Conservation (phyloP, 2,329 filamentous ascomycete genomes). For the Monosporascus sp. region DNA sequence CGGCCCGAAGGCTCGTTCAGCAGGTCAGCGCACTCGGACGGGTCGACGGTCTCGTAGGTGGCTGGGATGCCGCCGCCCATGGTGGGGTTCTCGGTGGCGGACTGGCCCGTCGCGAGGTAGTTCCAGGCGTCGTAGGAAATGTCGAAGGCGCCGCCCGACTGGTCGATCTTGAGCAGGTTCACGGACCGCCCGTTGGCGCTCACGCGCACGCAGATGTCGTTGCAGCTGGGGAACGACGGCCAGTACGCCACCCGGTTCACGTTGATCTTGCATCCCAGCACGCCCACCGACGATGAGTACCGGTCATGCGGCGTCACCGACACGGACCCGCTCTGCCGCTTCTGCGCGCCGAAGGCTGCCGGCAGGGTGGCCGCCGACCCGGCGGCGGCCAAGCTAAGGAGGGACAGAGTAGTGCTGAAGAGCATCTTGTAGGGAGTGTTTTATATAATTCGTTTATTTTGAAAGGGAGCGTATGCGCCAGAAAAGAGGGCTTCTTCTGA, state of each 20-base stretch:
- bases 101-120: slow-evolving; percentile 45
- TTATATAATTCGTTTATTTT: too few species aligned
- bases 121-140: slow-evolving; percentile 60
- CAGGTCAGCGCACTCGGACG: slow-evolving; percentile 42
- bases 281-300: slow-evolving; percentile 53
- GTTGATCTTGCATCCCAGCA: slow-evolving; percentile 57
- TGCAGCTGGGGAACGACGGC: slow-evolving; percentile 47
- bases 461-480: too few species aligned
- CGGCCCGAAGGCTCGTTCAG: slow-evolving; percentile 36
- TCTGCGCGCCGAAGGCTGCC: background rate
- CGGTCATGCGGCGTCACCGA: slow-evolving; percentile 49
- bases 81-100: slow-evolving; percentile 39
- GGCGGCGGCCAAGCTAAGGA: slow-evolving; percentile 1
- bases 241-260: slow-evolving; percentile 59
- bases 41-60: slow-evolving; percentile 38
- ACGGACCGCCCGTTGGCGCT: slow-evolving; percentile 43
- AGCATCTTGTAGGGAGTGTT: background rate
- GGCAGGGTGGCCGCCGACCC: slow-evolving; percentile 10
- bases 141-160: slow-evolving; percentile 51
- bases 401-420: background rate
- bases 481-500: background rate
- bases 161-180: slow-evolving; percentile 54
- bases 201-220: slow-evolving; percentile 53
- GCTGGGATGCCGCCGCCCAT: slow-evolving; percentile 45
- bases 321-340: slow-evolving; percentile 9